Conservation (phyloP, 495 filamentous ascomycete species). For the Thermothielavioides terrestris region DNA sequence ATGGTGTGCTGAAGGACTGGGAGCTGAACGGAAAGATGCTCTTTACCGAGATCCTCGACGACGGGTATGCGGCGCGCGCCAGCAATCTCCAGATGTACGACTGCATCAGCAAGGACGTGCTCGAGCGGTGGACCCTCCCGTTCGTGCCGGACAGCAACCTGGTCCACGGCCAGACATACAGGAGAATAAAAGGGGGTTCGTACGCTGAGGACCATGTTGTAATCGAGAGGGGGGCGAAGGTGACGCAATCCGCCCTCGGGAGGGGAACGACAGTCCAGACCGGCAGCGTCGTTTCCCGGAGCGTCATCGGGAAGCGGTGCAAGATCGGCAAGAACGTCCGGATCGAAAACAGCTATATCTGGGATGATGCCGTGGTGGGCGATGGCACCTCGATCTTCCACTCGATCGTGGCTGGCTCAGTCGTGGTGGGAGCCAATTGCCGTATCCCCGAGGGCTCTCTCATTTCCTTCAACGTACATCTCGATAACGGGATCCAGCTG, state of each 20-base stretch:
- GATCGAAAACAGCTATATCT: slow-evolving; percentile 78
- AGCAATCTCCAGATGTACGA: slow-evolving; percentile 84
- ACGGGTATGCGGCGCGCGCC: slow-evolving; percentile 74
- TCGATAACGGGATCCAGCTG: slow-evolving; percentile 47
- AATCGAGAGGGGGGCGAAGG: slow-evolving; percentile 39
- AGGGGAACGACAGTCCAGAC: slow-evolving; percentile 66
- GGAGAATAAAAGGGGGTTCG: slow-evolving; percentile 59
- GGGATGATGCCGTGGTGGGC: slow-evolving; percentile 71
- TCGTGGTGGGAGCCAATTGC: slow-evolving; percentile 60
- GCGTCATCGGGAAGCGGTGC: slow-evolving; percentile 73
- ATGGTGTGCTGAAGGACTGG: slow-evolving; percentile 89
- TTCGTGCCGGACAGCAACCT: slow-evolving; percentile 85
- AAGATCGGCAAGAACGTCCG: slow-evolving; percentile 74
- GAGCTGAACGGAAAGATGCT: slow-evolving; percentile 95
- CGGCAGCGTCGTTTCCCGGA: slow-evolving; percentile 56
- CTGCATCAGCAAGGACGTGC: slow-evolving; percentile 79
- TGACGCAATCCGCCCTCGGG: slow-evolving; percentile 63
- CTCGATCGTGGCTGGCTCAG: slow-evolving; percentile 68
- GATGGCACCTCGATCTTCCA: slow-evolving; percentile 61
- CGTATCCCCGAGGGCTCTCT: slow-evolving; percentile 62
- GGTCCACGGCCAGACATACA: slow-evolving; percentile 65
- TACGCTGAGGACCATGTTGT: slow-evolving; percentile 63
- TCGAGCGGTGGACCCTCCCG: slow-evolving; percentile 86
- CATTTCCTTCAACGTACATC: slow-evolving; percentile 66
- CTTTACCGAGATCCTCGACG: slow-evolving; percentile 75